These are phyloP conservation scores for Penicillium hordei DNA, from an alignment of 2,329 filamentous ascomycete species.

Conservation along the genomic window DNA sequence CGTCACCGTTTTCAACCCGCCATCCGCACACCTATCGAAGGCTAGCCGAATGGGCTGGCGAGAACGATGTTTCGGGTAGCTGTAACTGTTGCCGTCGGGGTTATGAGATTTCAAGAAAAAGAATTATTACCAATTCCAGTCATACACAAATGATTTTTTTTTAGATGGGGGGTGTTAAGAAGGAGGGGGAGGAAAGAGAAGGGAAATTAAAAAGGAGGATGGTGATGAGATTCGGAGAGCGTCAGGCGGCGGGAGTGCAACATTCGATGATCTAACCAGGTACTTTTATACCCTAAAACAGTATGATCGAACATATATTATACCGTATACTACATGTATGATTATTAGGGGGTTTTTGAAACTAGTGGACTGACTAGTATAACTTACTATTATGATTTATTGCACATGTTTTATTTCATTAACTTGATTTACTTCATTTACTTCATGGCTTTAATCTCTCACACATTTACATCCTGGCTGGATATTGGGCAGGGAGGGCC, in stretches of 20 bases:
- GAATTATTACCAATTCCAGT: background rate
- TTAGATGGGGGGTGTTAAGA: conserved; percentile 3
- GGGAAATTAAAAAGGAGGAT: conserved; percentile 10
- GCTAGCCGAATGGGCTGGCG: conserved; percentile 14
- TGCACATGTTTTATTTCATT: background rate
- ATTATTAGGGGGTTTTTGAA: background rate
- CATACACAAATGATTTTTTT: background rate
- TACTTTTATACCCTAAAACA: background rate
- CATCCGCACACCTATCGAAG: conserved; percentile 38
- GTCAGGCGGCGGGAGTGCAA: conserved; percentile 38
- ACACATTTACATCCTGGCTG: conserved; percentile 1
- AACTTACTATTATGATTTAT: background rate
- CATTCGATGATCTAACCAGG: conserved; percentile 24
- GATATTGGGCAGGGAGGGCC: conserved; percentile 4
- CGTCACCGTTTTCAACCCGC: conserved; percentile 42
- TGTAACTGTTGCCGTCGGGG: conserved; percentile 2
- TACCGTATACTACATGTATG: background rate
- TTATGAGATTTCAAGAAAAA: conserved; percentile 1
- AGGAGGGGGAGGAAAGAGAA: conserved; percentile 4
- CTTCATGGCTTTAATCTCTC: background rate
- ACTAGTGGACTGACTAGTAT: background rate
- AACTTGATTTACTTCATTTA: no score
- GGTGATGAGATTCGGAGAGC: conserved; percentile 37
- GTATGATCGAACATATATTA: background rate
- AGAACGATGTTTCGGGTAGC: conserved; percentile 9